These are phyloP conservation scores for Lathyrus sativus DNA, from an alignment of 306 rosid species.

Conservation along the genomic window DNA sequence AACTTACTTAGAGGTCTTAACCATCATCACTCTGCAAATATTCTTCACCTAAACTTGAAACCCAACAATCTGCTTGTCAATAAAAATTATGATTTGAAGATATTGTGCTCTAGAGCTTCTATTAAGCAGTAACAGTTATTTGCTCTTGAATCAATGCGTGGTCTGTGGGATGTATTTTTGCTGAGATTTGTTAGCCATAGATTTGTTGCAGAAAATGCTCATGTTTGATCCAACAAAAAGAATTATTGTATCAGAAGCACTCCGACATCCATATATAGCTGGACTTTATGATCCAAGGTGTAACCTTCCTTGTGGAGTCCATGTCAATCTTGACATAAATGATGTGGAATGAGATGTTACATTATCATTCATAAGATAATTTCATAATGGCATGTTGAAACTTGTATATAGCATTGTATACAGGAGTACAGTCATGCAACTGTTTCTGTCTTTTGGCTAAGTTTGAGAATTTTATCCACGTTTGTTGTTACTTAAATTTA, in stretches of 20 bases:
- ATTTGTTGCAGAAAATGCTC: slow-evolving; percentile 47
- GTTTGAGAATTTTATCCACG: not conserved
- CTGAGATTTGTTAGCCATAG: slow-evolving; percentile 57
- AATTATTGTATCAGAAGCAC: too few relatives aligned
- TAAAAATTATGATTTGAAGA: too few relatives aligned
- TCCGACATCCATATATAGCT: slow-evolving; percentile 57
- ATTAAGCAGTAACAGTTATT: too few relatives aligned
- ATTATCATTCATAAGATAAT: slow-evolving; percentile 76
- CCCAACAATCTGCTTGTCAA: too few relatives aligned
- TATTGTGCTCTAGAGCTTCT: too few relatives aligned
- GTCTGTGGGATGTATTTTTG: too few relatives aligned
- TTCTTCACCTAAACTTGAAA: too few relatives aligned
- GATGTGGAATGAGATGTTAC: slow-evolving; percentile 84
- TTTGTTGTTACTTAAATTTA: not conserved
- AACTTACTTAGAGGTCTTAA: too few relatives aligned
- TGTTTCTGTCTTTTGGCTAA: slow-evolving; percentile 25
- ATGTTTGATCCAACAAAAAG: too few relatives aligned
- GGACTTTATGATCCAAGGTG: slow-evolving; percentile 61
- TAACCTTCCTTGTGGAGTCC: slow-evolving; percentile 60
- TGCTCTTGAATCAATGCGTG: too few relatives aligned
- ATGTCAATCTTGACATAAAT: slow-evolving; percentile 72
- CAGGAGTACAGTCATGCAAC: slow-evolving; percentile 37
- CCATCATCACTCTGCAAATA: too few relatives aligned
- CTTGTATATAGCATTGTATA: slow-evolving; percentile 46
- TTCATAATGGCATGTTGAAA: slow-evolving; percentile 38